These are phyloP conservation scores for Phaffomyces thermotolerans DNA, from an alignment of 805 yeast species.

Conservation along the genomic window DNA sequence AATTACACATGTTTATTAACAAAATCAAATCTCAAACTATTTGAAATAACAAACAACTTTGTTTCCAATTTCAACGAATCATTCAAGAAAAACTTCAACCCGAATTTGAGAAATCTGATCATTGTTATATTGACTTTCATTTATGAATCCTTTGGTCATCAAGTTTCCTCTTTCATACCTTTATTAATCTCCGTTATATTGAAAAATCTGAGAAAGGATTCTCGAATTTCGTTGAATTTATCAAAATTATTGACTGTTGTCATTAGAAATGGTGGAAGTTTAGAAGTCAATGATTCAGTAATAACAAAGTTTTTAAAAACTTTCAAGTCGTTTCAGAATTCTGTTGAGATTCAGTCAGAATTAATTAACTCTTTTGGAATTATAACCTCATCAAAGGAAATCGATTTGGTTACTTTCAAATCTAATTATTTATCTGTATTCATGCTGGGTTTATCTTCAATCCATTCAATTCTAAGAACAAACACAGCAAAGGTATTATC, in stretches of 20 bases:
- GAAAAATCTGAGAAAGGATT: slow-evolving; percentile 28
- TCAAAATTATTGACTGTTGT: slow-evolving; percentile 15
- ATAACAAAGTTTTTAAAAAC: slow-evolving; percentile 14
- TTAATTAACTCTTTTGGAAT: slow-evolving; percentile 13
- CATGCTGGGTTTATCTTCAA: slow-evolving; percentile 18
- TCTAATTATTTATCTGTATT: slow-evolving; percentile 3
- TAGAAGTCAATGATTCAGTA: slow-evolving; percentile 12
- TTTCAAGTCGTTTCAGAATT: slow-evolving; percentile 14
- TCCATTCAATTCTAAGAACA: slow-evolving; percentile 6
- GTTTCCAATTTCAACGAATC: slow-evolving; percentile 22
- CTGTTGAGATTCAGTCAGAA: slow-evolving; percentile 10
- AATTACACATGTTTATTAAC: slow-evolving; percentile 18
- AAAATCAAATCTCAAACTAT: slow-evolving; percentile 17
- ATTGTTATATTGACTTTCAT: slow-evolving; percentile 23
- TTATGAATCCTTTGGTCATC: slow-evolving; percentile 27
- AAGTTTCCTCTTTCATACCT: slow-evolving; percentile 29
- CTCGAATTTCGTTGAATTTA: slow-evolving; percentile 17
- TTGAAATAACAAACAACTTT: slow-evolving; percentile 24
- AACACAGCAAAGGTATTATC: slow-evolving; percentile 30
- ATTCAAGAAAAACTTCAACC: slow-evolving; percentile 16
- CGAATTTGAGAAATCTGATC: slow-evolving; percentile 24
- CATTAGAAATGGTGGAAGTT: slow-evolving; percentile 19
- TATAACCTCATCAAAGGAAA: slow-evolving; percentile 23
- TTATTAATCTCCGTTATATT: slow-evolving; percentile 23
- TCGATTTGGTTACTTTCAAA: slow-evolving; percentile 25